phyloP scores from a whole-genome alignment of 352 stramenopile species.

The Pythium myriotylum region DNA sequence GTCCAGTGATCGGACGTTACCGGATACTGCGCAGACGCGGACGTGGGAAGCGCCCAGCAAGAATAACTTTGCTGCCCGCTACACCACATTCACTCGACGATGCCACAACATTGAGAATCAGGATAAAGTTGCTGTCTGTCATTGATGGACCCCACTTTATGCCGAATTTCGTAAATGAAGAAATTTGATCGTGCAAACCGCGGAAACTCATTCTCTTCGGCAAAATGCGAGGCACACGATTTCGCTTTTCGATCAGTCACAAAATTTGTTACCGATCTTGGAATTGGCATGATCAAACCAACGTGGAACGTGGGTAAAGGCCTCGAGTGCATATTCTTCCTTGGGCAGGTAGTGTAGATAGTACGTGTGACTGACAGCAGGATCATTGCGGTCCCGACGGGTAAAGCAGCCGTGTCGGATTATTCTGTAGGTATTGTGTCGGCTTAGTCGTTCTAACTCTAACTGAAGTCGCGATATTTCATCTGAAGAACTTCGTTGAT shows the following conservation, averaged over 20 bases:
- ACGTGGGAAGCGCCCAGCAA: too few relatives aligned
- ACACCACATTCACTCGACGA: neutral
- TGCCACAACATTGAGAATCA: constrained; percentile 1
- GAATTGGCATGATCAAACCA: neutral
- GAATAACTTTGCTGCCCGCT: too few relatives aligned
- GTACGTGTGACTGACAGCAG: constrained; percentile 9
- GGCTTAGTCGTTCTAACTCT: neutral
- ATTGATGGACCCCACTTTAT: neutral
- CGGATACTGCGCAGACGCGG: too few relatives aligned
- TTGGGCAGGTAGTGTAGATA: constrained; percentile 4
- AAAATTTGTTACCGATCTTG: neutral
- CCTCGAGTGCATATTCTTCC: neutral
- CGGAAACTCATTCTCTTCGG: too few relatives aligned
- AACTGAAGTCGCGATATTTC: constrained; percentile 12
- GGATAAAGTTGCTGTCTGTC: constrained; percentile 8
- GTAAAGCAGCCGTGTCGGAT: constrained; percentile 23
- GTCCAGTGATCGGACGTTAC: too few relatives aligned
- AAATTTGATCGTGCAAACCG: neutral
- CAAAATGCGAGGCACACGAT: neutral
- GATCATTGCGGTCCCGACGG: constrained; percentile 9
- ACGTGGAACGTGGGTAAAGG: neutral
- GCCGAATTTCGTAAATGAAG: neutral
- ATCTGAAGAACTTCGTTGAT: constrained; percentile 17
- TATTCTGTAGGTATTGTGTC: neutral
- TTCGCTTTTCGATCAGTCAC: neutral